Evolutionary conservation across 1,284 basidiomycete species (phyloP).

Genomic region (Polyporus tsugae): DNA sequence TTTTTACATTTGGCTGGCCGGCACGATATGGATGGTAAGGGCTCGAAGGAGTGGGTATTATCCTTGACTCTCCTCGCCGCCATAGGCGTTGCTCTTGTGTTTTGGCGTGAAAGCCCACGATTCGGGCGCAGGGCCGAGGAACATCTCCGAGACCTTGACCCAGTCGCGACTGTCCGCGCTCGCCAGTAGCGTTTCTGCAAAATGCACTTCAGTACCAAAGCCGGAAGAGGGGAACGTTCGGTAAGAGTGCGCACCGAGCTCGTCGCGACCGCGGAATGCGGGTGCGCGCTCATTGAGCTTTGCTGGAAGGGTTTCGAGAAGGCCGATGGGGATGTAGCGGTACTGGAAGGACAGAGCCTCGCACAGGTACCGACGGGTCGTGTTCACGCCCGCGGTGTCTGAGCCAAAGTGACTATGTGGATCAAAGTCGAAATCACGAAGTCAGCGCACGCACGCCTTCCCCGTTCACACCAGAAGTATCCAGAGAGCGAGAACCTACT

Average conservation of each 20-base stretch:
- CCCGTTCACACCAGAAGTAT: not conserved
- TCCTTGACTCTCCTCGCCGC: conserved; percentile 61
- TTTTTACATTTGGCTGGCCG: not conserved
- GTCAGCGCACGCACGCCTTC: not conserved
- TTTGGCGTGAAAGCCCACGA: conserved; percentile 77
- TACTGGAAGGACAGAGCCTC: conserved; percentile 96
- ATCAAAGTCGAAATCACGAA: not conserved
- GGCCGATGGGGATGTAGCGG: conserved; percentile 92
- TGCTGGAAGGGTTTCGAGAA: conserved; percentile 87
- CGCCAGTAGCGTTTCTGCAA: conserved; percentile 82
- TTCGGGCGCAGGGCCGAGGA: conserved; percentile 77
- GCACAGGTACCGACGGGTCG: conserved; percentile 93
- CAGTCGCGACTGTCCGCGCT: conserved; percentile 89
- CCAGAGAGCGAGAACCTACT: conserved; percentile 48
- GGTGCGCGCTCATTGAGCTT: conserved; percentile 92
- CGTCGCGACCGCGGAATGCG: conserved; percentile 85
- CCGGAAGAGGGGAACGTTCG: not conserved
- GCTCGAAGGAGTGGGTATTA: conserved; percentile 18
- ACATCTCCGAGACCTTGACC: conserved; percentile 97
- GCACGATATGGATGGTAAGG: not conserved
- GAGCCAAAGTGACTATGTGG: conserved; percentile 81
- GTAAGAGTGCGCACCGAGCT: conserved; percentile 67
- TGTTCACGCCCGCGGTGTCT: conserved; percentile 93
- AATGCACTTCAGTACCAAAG: not conserved
- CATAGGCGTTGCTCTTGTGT: conserved; percentile 76